These are phyloP conservation scores for Leptoxyphium fumago DNA, from an alignment of 2,329 filamentous ascomycete genomes.

Conservation along the genomic window DNA sequence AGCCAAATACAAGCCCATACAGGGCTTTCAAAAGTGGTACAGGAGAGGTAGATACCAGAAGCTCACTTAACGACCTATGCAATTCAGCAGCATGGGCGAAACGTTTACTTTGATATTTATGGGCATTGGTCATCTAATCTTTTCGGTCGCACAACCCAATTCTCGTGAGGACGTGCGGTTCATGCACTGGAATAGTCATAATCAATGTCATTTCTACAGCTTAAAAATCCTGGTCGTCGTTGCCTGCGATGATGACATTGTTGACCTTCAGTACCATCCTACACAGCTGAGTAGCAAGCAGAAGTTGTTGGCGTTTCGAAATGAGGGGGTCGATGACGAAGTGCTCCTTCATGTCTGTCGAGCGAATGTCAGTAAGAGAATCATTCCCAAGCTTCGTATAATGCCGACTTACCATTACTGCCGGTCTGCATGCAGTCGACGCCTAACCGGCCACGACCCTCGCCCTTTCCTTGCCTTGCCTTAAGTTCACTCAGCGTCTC, in stretches of 20 bases:
- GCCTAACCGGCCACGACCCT: conserved; percentile 62
- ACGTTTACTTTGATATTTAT: no score
- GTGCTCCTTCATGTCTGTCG: conserved; percentile 81
- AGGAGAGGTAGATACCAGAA: no score
- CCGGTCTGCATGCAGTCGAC: conserved; percentile 97
- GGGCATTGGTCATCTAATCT: no score
- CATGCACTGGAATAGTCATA: no score
- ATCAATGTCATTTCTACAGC: neutral
- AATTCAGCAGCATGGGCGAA: no score
- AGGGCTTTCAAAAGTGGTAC: no score
- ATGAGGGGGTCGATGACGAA: conserved; percentile 98
- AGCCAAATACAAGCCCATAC: no score
- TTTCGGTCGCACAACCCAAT: no score
- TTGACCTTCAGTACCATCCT: conserved; percentile 95
- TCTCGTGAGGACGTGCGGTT: no score
- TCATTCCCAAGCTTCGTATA: conserved; percentile 4
- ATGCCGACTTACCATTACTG: conserved; percentile 51
- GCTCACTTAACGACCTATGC: no score
- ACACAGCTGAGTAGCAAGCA: conserved; percentile 92
- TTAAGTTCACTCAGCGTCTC: conserved; percentile 91
- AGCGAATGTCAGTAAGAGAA: conserved; percentile 3
- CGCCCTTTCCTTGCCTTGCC: conserved; percentile 78
- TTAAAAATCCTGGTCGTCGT: conserved; percentile 73
- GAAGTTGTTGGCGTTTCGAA: conserved; percentile 91
- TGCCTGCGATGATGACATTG: conserved; percentile 85